These are phyloP conservation scores for Poa pratensis DNA, from an alignment of 176 grass and related monocot species.

Conservation along the genomic window DNA sequence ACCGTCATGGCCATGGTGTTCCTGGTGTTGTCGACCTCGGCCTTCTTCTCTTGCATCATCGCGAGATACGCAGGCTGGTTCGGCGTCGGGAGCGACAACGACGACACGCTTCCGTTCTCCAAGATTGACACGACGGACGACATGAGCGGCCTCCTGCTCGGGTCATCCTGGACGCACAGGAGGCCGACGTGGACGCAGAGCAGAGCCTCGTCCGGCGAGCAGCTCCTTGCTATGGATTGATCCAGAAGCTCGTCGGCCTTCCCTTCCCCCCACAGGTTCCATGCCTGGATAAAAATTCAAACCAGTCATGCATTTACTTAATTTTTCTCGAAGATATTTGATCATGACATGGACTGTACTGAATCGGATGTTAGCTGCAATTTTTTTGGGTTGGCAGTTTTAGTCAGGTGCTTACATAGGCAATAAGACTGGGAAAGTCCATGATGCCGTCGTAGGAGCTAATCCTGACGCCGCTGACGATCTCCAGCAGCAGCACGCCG, in stretches of 20 bases:
- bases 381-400: neutral
- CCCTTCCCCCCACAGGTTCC: slow-evolving; percentile 62
- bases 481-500: slow-evolving; percentile 63
- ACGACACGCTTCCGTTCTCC: slow-evolving; percentile 46
- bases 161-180: slow-evolving; percentile 65
- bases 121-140: slow-evolving; percentile 55
- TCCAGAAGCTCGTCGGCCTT: slow-evolving; percentile 48
- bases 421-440: slow-evolving; percentile 59
- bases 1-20: slow-evolving; percentile 46
- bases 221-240: slow-evolving; percentile 38
- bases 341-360: neutral
- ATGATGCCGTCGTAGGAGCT: slow-evolving; percentile 44
- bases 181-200: slow-evolving; percentile 70
- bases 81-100: slow-evolving; percentile 47
- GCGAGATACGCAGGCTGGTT: slow-evolving; percentile 35
- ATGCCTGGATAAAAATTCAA: slow-evolving; percentile 51
- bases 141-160: slow-evolving; percentile 55
- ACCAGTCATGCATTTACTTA: too few species aligned
- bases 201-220: slow-evolving; percentile 33
- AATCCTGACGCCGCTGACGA: slow-evolving; percentile 57
- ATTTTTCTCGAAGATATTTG: too few species aligned
- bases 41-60: neutral
- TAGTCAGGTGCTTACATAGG: slow-evolving; percentile 47
- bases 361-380: neutral
- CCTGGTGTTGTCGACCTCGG: slow-evolving; percentile 25